Evolutionary conservation across 139 green algal species (phyloP), one percentile per base, ranked within the genome.

Genomic region (Microglena sp.): DNA sequence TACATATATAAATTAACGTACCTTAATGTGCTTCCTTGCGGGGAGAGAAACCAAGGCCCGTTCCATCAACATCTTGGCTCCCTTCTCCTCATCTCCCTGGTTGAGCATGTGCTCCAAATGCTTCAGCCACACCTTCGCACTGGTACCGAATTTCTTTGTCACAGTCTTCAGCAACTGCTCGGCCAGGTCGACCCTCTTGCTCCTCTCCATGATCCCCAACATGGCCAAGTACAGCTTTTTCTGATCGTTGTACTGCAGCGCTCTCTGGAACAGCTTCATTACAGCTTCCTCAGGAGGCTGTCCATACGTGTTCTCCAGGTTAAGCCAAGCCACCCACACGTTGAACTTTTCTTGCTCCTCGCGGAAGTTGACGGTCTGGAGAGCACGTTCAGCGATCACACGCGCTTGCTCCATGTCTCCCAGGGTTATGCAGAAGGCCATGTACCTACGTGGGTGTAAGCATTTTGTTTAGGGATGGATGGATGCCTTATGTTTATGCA

Each of bases 261-360:
- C 88, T 7, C 78, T 68, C 29, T 84, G 68, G 71, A 99, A 95
- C 27, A 92, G 71, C 45, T 44, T 66, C 74, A 88, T 80, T 15
- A 90, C 74, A 5, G 86, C 83, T 53, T 95, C 87, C 63, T 90
- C 84, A 0, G 65, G 61, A 0, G 86, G 83, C 31, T 26, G 2
- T n/a, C 90, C 94, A 61, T 93, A 86, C 21, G 74, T 65, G 55
- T 89, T 92, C 77, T 99, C 94, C 58, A 97, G 63, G 72, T 98
- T 98, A 4, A 99, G 76, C 60, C 73, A 89, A 11, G 93, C 93
- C 54, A 95, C 78, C 93, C 93, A 99, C 30, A 98, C 74, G 45
- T 98, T 97, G 76, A 97, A 91, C 75, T 90, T 90, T 70, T 95
- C 89, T 3, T 66, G 64, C 71, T 97, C 86, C 65, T 90, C 86